These are phyloP conservation scores for Leccinum obscurum DNA, from an alignment of 768 basidiomycete species.

Conservation along the genomic window DNA sequence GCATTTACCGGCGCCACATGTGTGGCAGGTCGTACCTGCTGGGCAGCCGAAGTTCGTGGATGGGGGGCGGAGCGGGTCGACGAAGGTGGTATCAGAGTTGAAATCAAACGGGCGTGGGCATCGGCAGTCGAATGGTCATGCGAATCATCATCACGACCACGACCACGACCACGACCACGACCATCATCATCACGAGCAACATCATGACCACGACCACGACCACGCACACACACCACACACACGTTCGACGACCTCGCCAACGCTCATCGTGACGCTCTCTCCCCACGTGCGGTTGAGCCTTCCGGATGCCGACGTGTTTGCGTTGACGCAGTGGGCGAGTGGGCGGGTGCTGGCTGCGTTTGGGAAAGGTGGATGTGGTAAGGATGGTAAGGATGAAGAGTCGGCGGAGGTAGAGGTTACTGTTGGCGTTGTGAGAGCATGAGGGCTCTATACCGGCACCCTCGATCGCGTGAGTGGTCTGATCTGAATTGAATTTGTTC, in stretches of 20 bases:
- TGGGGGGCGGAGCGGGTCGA: background rate
- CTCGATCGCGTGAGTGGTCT: conserved; percentile 10
- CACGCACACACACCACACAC: background rate
- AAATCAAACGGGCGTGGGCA: background rate
- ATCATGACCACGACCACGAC: conserved; percentile 9
- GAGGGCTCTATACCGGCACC: conserved; percentile 6
- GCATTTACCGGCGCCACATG: conserved; percentile 81
- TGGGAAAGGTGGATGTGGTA: conserved; percentile 32
- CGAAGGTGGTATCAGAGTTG: background rate
- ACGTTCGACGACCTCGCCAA: conserved; percentile 27
- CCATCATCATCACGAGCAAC: conserved; percentile 9
- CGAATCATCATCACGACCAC: conserved; percentile 4
- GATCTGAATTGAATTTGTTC: conserved; percentile 4
- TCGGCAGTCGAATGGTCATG: conserved; percentile 12
- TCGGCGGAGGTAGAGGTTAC: conserved; percentile 61
- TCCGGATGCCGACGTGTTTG: conserved; percentile 68
- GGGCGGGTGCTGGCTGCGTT: conserved; percentile 61
- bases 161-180: conserved; percentile 10
- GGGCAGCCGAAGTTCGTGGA: conserved; percentile 25
- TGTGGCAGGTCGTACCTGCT: conserved; percentile 78
- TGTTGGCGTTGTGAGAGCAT: conserved; percentile 70
- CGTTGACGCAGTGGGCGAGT: conserved; percentile 75
- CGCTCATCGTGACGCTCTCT: conserved; percentile 78
- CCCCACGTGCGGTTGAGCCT: conserved; percentile 70
- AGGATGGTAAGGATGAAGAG: conserved; percentile 23